Base-by-base conservation (phyloP, 2,329 filamentous ascomycete species). In the Graphium sp. region DNA sequence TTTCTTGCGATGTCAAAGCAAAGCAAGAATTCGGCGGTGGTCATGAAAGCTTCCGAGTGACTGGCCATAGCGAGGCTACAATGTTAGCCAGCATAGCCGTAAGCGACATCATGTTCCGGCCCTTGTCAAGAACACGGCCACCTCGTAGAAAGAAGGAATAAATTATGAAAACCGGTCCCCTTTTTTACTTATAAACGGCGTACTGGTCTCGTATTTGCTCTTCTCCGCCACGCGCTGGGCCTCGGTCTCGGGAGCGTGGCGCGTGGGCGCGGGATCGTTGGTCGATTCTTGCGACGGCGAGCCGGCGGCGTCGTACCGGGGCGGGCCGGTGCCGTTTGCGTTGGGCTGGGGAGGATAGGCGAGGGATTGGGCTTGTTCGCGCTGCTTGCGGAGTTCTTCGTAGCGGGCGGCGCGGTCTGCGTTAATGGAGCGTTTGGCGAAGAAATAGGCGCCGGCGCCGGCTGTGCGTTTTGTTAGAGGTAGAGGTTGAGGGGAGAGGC, bases 381-480 rank as follows among this genome's bases (percentile, higher is more conserved):
- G 75, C 56, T 77, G 74, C 41, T 70, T 56, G 31, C 66, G 63
- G 33, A 62, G 66, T 35, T 78, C 73, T 41, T 78, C 67, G 39
- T 78, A 69, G 43, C 81, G 72, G 35, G 70, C 60, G 35, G 69
- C 64, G 38, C 87, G 80, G 53, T 94, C 84, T 41, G 80, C 80
- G 49, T 94, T 93, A 66, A 98, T 92, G 51, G 75, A 76, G 47
- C 72, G 68, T 65, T 98, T 98, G 38, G 89, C 89, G 50, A 94
- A 93, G 60, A 81, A 84, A 63, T 95, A 98, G 44, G 87, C 84
- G 37, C 77, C 81, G 39, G 73, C 89, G 46, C 87, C 89, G 40
- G 85, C 83, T 84, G 46, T 30, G 18, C 30, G 21, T 35, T 36
- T 42, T 34, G 35, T 40, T 18, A 35, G 31, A 33, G 30, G 25